Evolutionary conservation across 2,329 filamentous ascomycete genomes (phyloP).

Genomic region (Ceratocystiopsis sp.): DNA sequence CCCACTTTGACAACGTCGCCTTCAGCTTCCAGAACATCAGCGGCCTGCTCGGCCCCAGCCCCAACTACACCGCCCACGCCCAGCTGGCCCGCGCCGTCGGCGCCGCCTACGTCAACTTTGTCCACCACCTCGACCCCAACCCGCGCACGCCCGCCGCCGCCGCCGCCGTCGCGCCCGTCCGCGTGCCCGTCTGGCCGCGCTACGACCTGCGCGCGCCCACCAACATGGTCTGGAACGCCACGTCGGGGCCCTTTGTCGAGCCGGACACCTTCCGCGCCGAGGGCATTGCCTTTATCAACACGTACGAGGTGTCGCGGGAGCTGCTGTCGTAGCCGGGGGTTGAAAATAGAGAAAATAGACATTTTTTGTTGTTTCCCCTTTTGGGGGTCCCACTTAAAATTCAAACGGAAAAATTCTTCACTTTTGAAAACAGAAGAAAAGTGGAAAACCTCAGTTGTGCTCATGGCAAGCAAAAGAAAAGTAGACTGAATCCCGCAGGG

Average conservation of each 20-base stretch:
- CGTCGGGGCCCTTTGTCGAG: constrained; percentile 1
- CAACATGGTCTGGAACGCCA: constrained; percentile 6
- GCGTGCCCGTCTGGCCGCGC: constrained; percentile 6
- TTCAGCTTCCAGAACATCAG: constrained; percentile 36
- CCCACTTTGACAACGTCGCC: constrained; percentile 30
- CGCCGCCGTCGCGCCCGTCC: not conserved
- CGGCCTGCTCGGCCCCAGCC: constrained; percentile 24
- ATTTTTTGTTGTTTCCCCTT: no score
- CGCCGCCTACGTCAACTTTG: constrained; percentile 6
- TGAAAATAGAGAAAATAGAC: no score
- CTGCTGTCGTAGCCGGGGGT: no score
- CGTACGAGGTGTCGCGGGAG: no score
- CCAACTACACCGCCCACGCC: constrained; percentile 22
- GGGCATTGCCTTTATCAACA: not conserved
- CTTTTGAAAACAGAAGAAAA: no score
- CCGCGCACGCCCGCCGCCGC: not conserved
- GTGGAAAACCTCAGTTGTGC: no score
- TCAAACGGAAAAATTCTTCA: no score
- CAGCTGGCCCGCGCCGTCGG: constrained; percentile 14
- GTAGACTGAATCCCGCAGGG: no score
- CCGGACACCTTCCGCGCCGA: constrained; percentile 4
- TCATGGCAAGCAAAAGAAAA: no score
- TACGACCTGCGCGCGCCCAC: constrained; percentile 8
- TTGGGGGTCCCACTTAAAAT: no score
- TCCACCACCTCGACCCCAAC: constrained; percentile 4